A percentile compares a stretch with the other conserved stretches of the same genome.
Conservation (phyloP, 129 eudicot genomes). For the Pseudognaphalium luteoalbum region DNA sequence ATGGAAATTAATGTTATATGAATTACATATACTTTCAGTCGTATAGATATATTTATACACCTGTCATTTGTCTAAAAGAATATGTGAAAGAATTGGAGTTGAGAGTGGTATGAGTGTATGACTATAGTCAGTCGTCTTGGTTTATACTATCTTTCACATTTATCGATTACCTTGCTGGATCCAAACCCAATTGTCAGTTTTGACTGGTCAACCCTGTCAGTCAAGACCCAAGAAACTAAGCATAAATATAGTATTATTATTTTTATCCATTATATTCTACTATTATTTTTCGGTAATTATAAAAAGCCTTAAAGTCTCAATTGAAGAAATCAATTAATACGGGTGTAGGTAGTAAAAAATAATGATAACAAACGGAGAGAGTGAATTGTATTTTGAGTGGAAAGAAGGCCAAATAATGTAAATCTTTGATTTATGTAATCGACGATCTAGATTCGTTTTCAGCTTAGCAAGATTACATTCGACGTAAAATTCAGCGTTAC, state of each 20-base stretch:
- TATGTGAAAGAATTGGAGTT: background rate
- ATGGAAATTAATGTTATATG: too few species aligned
- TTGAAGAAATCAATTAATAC: background rate
- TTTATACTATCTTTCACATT: slow-evolving; percentile 41
- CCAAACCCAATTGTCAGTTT: slow-evolving; percentile 48
- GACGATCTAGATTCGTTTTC: too few species aligned
- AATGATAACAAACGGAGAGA: too few species aligned
- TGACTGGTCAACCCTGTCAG: slow-evolving; percentile 44
- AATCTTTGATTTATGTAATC: too few species aligned
- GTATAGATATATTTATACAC: background rate
- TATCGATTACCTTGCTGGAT: slow-evolving; percentile 44
- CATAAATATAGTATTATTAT: slow-evolving; percentile 3
- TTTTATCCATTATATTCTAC: background rate
- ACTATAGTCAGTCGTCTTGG: slow-evolving; percentile 27
- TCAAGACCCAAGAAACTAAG: slow-evolving; percentile 37
- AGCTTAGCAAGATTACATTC: too few species aligned
- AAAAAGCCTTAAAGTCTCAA: background rate
- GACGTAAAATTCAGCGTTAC: too few species aligned
- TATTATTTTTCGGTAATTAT: background rate
- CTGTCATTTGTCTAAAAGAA: background rate
- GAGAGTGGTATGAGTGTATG: slow-evolving; percentile 2
- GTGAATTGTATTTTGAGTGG: too few species aligned
- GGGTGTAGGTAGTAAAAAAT: background rate
- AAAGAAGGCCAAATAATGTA: too few species aligned
- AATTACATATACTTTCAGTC: too few species aligned